Conservation (phyloP, 495 filamentous ascomycete species). For the Copromyces sp. region DNA sequence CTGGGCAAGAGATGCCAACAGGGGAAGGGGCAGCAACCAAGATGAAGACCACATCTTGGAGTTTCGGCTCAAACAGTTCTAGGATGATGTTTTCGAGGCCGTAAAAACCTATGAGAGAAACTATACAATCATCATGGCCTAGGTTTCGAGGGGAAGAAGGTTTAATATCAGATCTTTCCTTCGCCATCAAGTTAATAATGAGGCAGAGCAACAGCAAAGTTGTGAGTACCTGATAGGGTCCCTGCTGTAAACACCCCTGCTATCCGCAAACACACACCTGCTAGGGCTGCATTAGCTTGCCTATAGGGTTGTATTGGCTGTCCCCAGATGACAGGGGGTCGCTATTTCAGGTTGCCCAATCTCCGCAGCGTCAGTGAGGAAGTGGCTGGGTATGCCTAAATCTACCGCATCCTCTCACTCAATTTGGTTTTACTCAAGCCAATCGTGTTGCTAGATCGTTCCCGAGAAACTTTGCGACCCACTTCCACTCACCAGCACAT, state of each 20-base stretch:
- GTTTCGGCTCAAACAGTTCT: neutral
- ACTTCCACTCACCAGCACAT: too few species aligned
- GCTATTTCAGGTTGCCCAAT: neutral
- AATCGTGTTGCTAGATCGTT: too few species aligned
- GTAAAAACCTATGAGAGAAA: neutral
- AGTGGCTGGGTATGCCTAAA: neutral
- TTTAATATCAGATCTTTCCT: neutral
- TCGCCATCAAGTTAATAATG: neutral
- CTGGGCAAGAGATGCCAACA: constrained; percentile 18
- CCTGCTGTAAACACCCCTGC: neutral
- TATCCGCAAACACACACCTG: neutral
- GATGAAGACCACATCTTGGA: constrained; percentile 20
- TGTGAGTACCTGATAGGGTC: neutral
- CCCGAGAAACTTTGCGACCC: too few species aligned
- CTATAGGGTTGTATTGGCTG: neutral
- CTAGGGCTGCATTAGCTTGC: neutral
- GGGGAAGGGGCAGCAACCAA: constrained; percentile 15
- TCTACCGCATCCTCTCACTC: neutral
- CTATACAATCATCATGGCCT: neutral
- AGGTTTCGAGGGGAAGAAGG: neutral
- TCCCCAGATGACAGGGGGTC: neutral
- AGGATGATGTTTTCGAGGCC: neutral
- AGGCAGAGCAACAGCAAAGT: neutral
- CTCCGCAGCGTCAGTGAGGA: neutral
- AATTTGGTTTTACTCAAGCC: too few species aligned